These are phyloP conservation scores for Sporothrix pallida DNA, from an alignment of 2,329 filamentous ascomycete species.

Conservation along the genomic window DNA sequence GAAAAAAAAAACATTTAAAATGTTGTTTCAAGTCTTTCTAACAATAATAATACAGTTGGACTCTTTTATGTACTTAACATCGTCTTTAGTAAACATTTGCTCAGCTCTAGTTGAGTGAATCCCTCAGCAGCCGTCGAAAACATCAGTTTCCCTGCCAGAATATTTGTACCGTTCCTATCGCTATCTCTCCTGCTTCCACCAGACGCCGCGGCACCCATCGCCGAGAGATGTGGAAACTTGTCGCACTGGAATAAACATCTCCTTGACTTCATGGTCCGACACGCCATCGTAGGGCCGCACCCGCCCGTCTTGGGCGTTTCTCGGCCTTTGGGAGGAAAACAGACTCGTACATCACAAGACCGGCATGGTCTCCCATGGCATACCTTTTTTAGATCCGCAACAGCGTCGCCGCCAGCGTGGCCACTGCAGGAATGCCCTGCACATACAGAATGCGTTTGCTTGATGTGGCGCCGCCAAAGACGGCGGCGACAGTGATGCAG, in stretches of 20 bases:
- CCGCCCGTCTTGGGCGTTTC: not conserved
- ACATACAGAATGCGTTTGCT: constrained; percentile 51
- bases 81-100: no score
- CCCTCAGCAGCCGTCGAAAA: no score
- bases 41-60: no score
- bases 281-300: constrained; percentile 15
- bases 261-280: constrained; percentile 15
- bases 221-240: constrained; percentile 20
- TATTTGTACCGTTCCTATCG: not conserved
- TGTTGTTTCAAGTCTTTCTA: no score
- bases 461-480: constrained; percentile 53
- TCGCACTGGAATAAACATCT: not conserved
- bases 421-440: constrained; percentile 49
- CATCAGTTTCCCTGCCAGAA: not conserved
- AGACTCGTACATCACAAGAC: no score
- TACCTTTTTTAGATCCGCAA: constrained; percentile 27
- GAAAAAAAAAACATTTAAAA: no score
- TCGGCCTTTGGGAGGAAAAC: no score
- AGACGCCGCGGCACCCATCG: not conserved
- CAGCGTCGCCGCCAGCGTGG: constrained; percentile 44
- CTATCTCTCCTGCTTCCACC: not conserved
- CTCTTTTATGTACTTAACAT: no score
- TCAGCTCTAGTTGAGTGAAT: no score
- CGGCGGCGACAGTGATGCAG: constrained; percentile 53
- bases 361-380: no score